Percentiles rank a stretch among this genome's conserved stretches.
Conservation (phyloP, 345 rosid species). For the Eucalyptus fibrosa region DNA sequence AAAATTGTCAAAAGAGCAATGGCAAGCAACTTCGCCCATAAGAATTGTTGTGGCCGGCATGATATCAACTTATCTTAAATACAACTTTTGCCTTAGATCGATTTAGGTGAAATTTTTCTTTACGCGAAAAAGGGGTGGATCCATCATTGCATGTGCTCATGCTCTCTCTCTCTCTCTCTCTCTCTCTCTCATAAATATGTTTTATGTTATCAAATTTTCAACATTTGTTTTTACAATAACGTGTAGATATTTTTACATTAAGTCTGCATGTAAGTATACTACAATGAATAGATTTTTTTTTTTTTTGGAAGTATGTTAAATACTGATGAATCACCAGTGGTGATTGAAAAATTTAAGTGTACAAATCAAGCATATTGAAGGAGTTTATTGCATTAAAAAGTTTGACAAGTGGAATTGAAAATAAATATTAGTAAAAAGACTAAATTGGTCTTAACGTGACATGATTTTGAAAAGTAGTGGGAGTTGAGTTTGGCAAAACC, state of each 20-base stretch:
- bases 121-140: neutral
- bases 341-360: neutral
- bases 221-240: neutral
- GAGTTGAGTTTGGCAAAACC: neutral
- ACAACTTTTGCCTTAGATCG: neutral
- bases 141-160: neutral
- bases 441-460: neutral
- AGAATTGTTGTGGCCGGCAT: neutral
- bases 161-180: too few species aligned
- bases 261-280: neutral
- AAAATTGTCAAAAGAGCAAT: neutral
- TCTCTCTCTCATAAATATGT: neutral
- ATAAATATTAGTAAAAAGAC: neutral
- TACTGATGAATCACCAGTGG: neutral
- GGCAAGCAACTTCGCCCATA: neutral
- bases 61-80: neutral
- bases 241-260: neutral
- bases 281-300: neutral
- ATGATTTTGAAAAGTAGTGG: neutral
- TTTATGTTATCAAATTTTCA: neutral
- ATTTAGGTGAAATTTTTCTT: neutral
- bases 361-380: neutral
- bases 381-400: neutral
- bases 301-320: neutral
- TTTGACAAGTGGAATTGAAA: neutral